Evolutionary conservation across 164 flowering plant genomes (phyloP), one percentile per base, ranked within the genome.

Genomic region (Dillenia turbinata): DNA sequence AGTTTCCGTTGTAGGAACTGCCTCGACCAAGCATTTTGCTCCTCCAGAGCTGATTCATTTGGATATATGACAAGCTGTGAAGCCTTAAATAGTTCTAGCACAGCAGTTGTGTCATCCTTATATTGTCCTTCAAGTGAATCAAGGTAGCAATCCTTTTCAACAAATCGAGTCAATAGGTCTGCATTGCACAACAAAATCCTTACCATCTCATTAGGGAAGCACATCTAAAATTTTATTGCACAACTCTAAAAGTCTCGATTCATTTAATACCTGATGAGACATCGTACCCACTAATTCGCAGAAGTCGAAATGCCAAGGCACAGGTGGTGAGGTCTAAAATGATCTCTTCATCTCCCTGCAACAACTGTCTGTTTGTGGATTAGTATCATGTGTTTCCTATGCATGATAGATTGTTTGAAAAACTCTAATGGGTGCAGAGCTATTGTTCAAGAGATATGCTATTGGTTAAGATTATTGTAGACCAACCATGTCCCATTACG

Each of bases 61-160:
- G 40, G 49, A 43, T 26, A 43, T n/a, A 62, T 62, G 9, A 44
- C 45, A 6, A 52, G 15, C 12, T 62, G 57, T 52, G 65, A 53
- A 16, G 65, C 57, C 65, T 15, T 62, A 49, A 60, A 59, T 47
- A 78, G 51, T 56, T 78, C 78, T 47, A 78, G 55, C 43, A 75
- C 40, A 15, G 72, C 51, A 64, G 10, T 10, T 48, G 49, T 17
- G 52, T 44, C 19, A 12, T 49, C 13, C 49, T 44, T 45, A 54
- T 44, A 14, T 24, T 49, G 45, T 33, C 40, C 40, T 33, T 33
- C 5, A 33, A 33, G 40, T 33, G 40, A 33, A 33, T 33, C 40
- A 33, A 3, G 40, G 44, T 48, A 60, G 33, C 40, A 0, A 44
- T 14, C 51, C 19, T 60, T 49, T 17, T 49, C 63, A 11, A 16